Evolutionary conservation across 1,284 basidiomycete species (phyloP).

Genomic region (Cystobasidiaceae sp.): DNA sequence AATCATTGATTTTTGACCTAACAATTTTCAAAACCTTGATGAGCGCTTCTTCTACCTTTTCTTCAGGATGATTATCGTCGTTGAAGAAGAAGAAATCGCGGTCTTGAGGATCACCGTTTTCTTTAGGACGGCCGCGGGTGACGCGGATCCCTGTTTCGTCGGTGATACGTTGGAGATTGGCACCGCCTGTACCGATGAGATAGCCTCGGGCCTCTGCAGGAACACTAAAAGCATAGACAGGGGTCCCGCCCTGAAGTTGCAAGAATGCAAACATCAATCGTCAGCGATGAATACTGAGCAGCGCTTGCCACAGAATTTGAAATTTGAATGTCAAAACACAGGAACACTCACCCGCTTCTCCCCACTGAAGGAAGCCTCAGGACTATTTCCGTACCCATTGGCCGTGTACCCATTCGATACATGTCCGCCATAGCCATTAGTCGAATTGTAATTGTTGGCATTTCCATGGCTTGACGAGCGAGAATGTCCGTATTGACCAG

Average conservation of each 20-base stretch:
- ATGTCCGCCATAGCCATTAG: too few species aligned
- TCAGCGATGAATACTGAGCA: neutral
- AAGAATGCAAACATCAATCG: neutral
- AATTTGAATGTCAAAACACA: too few species aligned
- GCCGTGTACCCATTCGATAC: too few species aligned
- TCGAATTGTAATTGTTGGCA: neutral
- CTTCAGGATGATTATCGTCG: neutral
- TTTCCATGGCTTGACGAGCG: neutral
- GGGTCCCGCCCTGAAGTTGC: neutral
- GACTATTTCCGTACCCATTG: too few species aligned
- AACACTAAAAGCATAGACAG: neutral
- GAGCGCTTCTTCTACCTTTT: neutral
- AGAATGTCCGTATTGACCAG: neutral
- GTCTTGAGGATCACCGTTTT: neutral
- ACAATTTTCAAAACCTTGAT: neutral
- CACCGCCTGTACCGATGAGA: neutral
- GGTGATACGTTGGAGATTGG: neutral
- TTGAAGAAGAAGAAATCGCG: constrained; percentile 3
- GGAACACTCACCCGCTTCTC: neutral
- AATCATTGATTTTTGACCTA: neutral
- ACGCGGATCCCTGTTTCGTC: constrained; percentile 3
- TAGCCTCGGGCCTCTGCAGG: neutral
- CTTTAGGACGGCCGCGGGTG: neutral
- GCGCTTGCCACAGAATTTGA: too few species aligned
- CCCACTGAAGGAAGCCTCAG: neutral